A percentile compares a stretch with the other conserved stretches of the same genome.
Conservation (phyloP, 177 flowering plant species). For the Vitis hybrid region DNA sequence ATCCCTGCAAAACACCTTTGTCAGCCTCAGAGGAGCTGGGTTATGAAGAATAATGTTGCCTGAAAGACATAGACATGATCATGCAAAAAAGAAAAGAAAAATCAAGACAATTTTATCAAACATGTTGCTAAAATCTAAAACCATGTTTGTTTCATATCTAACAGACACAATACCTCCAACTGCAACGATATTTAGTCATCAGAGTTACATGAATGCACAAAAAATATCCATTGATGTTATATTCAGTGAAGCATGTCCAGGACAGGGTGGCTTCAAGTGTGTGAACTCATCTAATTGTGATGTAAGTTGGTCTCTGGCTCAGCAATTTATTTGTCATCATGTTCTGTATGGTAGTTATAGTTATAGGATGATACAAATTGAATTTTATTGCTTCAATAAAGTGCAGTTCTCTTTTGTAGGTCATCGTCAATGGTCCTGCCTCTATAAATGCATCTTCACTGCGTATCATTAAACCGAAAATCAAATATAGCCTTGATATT, state of each 20-base stretch:
- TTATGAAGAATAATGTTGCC: neutral
- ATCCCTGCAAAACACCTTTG: too few relatives aligned
- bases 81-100: too few relatives aligned
- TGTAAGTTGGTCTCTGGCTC: slow-evolving; percentile 30
- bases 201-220: slow-evolving; percentile 42
- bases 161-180: slow-evolving; percentile 58
- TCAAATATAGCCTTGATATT: slow-evolving; percentile 38
- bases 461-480: slow-evolving; percentile 25
- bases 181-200: slow-evolving; percentile 39
- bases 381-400: slow-evolving; percentile 2
- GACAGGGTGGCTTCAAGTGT: slow-evolving; percentile 55
- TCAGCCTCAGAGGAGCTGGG: too few relatives aligned
- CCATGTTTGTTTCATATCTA: slow-evolving; percentile 1
- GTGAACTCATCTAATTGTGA: slow-evolving; percentile 44
- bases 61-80: too few relatives aligned
- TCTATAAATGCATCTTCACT: slow-evolving; percentile 38
- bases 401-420: slow-evolving; percentile 25
- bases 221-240: slow-evolving; percentile 33
- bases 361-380: neutral
- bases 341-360: neutral
- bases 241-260: slow-evolving; percentile 54
- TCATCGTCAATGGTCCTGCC: slow-evolving; percentile 44
- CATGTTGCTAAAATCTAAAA: too few relatives aligned
- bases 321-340: neutral
- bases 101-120: too few relatives aligned